Conservation (phyloP, 2,329 filamentous ascomycete genomes). For the Phoma herbarum region DNA sequence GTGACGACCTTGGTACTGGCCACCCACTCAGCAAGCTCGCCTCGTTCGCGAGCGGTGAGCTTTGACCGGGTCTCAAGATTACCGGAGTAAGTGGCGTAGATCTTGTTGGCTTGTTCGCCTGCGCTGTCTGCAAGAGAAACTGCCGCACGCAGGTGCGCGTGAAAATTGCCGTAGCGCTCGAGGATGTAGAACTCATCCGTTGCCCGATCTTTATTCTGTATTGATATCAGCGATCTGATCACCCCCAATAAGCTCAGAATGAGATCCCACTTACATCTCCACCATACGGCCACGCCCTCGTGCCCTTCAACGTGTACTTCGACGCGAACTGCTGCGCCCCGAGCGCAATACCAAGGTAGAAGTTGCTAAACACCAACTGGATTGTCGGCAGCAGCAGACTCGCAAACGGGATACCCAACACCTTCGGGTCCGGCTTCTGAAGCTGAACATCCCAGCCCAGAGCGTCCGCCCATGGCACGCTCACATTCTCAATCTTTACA, state of each 20-base stretch:
- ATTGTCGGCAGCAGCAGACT: slow-evolving; percentile 69
- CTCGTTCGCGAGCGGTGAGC: slow-evolving; percentile 62
- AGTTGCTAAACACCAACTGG: slow-evolving; percentile 72
- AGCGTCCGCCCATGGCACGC: slow-evolving; percentile 67
- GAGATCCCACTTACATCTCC: slow-evolving; percentile 56
- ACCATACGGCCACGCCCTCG: slow-evolving; percentile 70
- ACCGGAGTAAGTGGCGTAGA: slow-evolving; percentile 57
- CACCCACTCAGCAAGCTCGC: slow-evolving; percentile 69
- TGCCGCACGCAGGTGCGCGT: slow-evolving; percentile 68
- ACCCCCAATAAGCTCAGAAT: not conserved
- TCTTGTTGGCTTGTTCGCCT: slow-evolving; percentile 57
- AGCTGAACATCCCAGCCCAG: slow-evolving; percentile 65
- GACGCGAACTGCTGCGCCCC: slow-evolving; percentile 65
- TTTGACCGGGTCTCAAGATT: slow-evolving; percentile 49
- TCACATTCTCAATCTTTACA: slow-evolving; percentile 67
- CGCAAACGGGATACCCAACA: slow-evolving; percentile 64
- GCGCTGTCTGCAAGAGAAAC: slow-evolving; percentile 67
- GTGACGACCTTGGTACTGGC: slow-evolving; percentile 70
- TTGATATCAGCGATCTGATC: slow-evolving; percentile 6
- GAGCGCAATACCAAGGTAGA: slow-evolving; percentile 70
- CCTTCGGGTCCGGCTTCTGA: slow-evolving; percentile 61
- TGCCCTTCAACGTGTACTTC: slow-evolving; percentile 65
- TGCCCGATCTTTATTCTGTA: slow-evolving; percentile 62
- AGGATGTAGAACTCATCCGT: slow-evolving; percentile 73
- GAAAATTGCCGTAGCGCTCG: slow-evolving; percentile 69